Conservation (phyloP, 345 rosid species). For the Orychophragmus violaceus region DNA sequence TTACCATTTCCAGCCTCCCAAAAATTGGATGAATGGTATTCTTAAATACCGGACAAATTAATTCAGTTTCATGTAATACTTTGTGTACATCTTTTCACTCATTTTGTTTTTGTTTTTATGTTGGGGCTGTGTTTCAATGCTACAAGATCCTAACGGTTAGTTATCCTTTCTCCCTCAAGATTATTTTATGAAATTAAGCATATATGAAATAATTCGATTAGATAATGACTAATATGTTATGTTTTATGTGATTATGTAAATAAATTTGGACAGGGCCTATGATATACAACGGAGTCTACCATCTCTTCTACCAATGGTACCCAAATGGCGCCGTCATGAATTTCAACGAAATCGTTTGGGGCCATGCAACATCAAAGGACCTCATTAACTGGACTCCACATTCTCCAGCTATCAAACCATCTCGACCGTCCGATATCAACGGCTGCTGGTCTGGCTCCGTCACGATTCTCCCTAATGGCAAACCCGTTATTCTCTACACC, state of each 20-base stretch:
- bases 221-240: background rate
- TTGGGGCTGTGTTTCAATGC: background rate
- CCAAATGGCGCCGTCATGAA: slow-evolving; percentile 42
- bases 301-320: slow-evolving; percentile 36
- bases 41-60: background rate
- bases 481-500: slow-evolving; percentile 57
- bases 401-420: slow-evolving; percentile 43
- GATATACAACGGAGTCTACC: slow-evolving; percentile 35
- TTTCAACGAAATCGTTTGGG: slow-evolving; percentile 64
- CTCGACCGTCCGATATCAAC: slow-evolving; percentile 40
- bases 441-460: slow-evolving; percentile 76
- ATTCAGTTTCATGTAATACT: background rate
- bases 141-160: slow-evolving; percentile 2
- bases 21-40: slow-evolving; percentile 77
- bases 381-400: slow-evolving; percentile 63
- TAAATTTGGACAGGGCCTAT: slow-evolving; percentile 24
- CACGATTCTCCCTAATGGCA: slow-evolving; percentile 39
- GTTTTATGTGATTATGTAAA: background rate
- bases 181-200: background rate
- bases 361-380: slow-evolving; percentile 62
- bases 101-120: background rate
- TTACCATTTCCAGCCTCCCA: slow-evolving; percentile 68
- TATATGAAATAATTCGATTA: background rate
- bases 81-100: background rate
- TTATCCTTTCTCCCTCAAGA: background rate